Conservation (phyloP, 371 early-diverging fungal species). For the Rhizopus delemar region DNA sequence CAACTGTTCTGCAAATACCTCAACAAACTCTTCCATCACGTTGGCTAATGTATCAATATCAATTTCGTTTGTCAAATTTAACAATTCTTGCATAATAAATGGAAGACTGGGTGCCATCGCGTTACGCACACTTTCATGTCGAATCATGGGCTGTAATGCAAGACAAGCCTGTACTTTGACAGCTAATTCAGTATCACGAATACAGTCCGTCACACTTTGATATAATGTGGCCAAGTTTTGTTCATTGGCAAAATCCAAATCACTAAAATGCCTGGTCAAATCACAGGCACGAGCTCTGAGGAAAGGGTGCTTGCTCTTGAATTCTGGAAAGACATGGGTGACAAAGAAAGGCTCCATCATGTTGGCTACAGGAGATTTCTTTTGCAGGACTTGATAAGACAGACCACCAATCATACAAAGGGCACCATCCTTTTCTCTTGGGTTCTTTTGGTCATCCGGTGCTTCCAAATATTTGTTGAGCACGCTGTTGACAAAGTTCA, state of each 20-base stretch:
- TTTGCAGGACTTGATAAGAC: slow-evolving; percentile 58
- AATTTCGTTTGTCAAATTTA: slow-evolving; percentile 84
- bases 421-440: slow-evolving; percentile 86
- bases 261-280: slow-evolving; percentile 43
- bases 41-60: slow-evolving; percentile 85
- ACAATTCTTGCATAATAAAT: slow-evolving; percentile 80
- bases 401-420: slow-evolving; percentile 79
- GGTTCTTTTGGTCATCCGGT: slow-evolving; percentile 67
- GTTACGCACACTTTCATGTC: slow-evolving; percentile 67
- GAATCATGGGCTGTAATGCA: slow-evolving; percentile 76
- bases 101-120: slow-evolving; percentile 77
- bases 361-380: slow-evolving; percentile 63
- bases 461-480: slow-evolving; percentile 57
- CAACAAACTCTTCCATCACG: slow-evolving; percentile 87
- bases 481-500: slow-evolving; percentile 72
- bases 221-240: slow-evolving; percentile 60
- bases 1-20: slow-evolving; percentile 82
- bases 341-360: slow-evolving; percentile 82
- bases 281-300: slow-evolving; percentile 72
- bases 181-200: slow-evolving; percentile 80
- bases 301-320: slow-evolving; percentile 75
- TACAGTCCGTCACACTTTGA: slow-evolving; percentile 61
- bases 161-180: slow-evolving; percentile 84
- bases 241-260: slow-evolving; percentile 42
- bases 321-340: slow-evolving; percentile 84